phyloP scores from a whole-genome alignment of 371 early-diverging fungal genomes.

The Rhizopus arrhizus region DNA sequence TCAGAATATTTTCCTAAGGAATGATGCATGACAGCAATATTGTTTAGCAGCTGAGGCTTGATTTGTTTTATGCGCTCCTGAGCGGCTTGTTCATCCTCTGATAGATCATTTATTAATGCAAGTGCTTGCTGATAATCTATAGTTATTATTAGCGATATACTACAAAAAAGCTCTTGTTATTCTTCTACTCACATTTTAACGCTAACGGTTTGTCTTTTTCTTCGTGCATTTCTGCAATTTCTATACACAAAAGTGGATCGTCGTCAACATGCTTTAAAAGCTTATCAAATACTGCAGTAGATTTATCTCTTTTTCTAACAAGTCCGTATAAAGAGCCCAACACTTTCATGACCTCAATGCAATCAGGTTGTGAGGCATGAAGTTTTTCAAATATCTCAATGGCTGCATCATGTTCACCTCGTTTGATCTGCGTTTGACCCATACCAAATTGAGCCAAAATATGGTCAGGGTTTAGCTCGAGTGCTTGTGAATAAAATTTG shows the following conservation, averaged over 20 bases:
- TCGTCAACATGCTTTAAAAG: conserved; percentile 56
- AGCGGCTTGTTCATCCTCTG: conserved; percentile 24
- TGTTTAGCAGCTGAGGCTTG: conserved; percentile 77
- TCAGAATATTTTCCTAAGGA: conserved; percentile 42
- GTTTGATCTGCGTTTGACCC: conserved; percentile 71
- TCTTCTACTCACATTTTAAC: conserved; percentile 48
- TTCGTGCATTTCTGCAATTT: conserved; percentile 66
- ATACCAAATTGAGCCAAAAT: conserved; percentile 74
- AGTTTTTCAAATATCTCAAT: conserved; percentile 76
- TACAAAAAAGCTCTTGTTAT: no score
- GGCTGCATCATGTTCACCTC: conserved; percentile 58
- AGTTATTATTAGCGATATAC: background rate
- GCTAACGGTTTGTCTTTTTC: conserved; percentile 55
- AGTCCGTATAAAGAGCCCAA: conserved; percentile 68
- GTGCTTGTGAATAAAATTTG: conserved; percentile 69
- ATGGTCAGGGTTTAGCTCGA: conserved; percentile 70
- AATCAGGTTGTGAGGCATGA: conserved; percentile 61
- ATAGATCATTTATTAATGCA: conserved; percentile 21
- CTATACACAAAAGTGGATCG: conserved; percentile 60
- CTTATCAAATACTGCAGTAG: conserved; percentile 62
- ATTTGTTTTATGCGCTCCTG: conserved; percentile 37
- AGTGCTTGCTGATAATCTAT: conserved; percentile 45
- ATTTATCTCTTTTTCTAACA: conserved; percentile 67
- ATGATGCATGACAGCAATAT: conserved; percentile 78
- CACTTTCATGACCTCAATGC: conserved; percentile 66